These are phyloP conservation scores for Pisolithus tinctorius DNA, from an alignment of 768 basidiomycete species.

Conservation along the genomic window DNA sequence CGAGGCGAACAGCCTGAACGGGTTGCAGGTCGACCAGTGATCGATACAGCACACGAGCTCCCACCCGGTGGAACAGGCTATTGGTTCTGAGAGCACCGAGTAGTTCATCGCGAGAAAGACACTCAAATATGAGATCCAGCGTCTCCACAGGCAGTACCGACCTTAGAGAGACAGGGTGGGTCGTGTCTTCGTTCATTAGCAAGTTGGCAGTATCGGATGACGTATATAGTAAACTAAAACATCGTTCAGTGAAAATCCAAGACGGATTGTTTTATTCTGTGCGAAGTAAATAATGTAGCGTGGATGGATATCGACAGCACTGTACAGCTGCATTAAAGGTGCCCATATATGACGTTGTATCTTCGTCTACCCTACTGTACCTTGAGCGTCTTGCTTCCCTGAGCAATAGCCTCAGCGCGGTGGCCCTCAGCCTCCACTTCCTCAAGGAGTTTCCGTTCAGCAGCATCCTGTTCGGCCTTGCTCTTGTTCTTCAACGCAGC, in stretches of 20 bases:
- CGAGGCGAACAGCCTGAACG: conserved; percentile 27
- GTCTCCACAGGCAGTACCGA: conserved; percentile 30
- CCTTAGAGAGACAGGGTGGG: not conserved
- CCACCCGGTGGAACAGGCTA: conserved; percentile 22
- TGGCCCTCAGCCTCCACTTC: conserved; percentile 73
- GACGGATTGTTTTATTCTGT: not conserved
- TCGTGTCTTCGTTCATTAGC: not conserved
- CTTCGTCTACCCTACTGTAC: conserved; percentile 14
- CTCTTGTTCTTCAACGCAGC: conserved; percentile 44
- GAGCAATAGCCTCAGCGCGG: conserved; percentile 56
- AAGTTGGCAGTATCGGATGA: not conserved
- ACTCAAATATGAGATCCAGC: conserved; percentile 25
- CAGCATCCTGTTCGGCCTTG: conserved; percentile 43
- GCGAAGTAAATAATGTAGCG: not conserved
- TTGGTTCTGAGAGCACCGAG: conserved; percentile 16
- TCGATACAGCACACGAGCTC: conserved; percentile 30
- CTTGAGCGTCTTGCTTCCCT: conserved; percentile 27
- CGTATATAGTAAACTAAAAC: not conserved
- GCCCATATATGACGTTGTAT: not conserved
- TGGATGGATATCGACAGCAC: not conserved
- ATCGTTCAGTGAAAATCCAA: not conserved
- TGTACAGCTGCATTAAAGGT: not conserved
- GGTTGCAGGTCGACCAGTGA: conserved; percentile 30
- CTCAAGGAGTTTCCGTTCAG: conserved; percentile 57
- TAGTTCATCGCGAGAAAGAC: conserved; percentile 23